These are phyloP conservation scores for Coprinopsis marcescibilis DNA, from an alignment of 768 basidiomycete genomes.

Conservation along the genomic window DNA sequence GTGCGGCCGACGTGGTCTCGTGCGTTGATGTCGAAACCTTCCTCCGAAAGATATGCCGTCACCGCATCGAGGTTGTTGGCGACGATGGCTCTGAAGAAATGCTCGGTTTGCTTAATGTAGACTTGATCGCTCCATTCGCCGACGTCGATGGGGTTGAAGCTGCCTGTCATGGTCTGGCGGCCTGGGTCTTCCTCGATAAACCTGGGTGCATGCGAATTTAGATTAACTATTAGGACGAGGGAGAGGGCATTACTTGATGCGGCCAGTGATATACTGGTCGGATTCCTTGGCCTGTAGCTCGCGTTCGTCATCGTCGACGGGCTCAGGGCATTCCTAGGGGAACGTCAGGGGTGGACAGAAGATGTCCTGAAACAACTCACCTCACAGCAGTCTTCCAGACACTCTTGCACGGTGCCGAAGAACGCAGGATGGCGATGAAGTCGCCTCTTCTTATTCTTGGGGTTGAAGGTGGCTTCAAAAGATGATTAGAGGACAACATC, in stretches of 20 bases:
- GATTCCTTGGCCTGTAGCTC: slow-evolving; percentile 49
- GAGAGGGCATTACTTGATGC: slow-evolving; percentile 35
- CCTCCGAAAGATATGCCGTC: slow-evolving; percentile 30
- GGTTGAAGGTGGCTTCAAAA: slow-evolving; percentile 43
- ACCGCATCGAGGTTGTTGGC: slow-evolving; percentile 36
- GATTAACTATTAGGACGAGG: background rate
- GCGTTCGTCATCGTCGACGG: slow-evolving; percentile 50
- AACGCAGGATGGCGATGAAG: slow-evolving; percentile 61
- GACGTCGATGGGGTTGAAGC: slow-evolving; percentile 62
- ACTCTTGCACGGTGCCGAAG: slow-evolving; percentile 52
- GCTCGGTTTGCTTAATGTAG: slow-evolving; percentile 49
- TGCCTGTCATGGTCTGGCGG: slow-evolving; percentile 54
- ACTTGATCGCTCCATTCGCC: slow-evolving; percentile 62
- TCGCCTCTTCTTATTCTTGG: slow-evolving; percentile 51
- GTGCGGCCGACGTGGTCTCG: slow-evolving; percentile 62
- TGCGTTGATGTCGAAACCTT: slow-evolving; percentile 37
- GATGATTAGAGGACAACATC: background rate
- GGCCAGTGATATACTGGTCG: slow-evolving; percentile 46
- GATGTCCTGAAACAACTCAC: no score
- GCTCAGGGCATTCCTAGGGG: slow-evolving; percentile 47
- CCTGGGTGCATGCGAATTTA: slow-evolving; percentile 12
- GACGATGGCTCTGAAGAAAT: slow-evolving; percentile 51
- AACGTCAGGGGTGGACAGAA: background rate
- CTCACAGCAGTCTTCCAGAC: slow-evolving; percentile 58
- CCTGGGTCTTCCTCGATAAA: slow-evolving; percentile 59